A percentile compares a stretch with the other conserved stretches of the same genome.
Conservation (phyloP, 1,284 basidiomycete species). For the Ustilago esculenta region DNA sequence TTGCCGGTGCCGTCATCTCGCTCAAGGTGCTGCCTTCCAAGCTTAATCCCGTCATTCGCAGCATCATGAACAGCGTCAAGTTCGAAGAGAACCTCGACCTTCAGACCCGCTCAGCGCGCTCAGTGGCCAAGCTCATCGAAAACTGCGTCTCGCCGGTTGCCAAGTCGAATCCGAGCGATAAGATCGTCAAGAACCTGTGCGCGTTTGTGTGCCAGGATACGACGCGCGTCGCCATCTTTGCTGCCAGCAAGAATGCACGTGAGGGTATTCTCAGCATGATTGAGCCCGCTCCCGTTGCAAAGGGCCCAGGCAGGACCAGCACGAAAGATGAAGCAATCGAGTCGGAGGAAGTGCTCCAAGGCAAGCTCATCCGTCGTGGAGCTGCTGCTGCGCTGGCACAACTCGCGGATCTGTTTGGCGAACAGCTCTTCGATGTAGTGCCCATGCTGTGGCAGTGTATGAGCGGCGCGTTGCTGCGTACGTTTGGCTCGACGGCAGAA, state of each 20-base stretch:
- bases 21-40: slow-evolving; percentile 70
- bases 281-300: slow-evolving; percentile 57
- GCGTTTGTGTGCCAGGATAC: slow-evolving; percentile 91
- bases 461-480: slow-evolving; percentile 78
- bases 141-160: slow-evolving; percentile 78
- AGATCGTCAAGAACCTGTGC: slow-evolving; percentile 96
- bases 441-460: slow-evolving; percentile 95
- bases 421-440: slow-evolving; percentile 77
- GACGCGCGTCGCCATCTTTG: slow-evolving; percentile 87
- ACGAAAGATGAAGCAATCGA: slow-evolving; percentile 68
- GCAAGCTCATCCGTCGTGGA: slow-evolving; percentile 75
- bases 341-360: slow-evolving; percentile 61
- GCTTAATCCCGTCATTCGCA: slow-evolving; percentile 94
- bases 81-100: slow-evolving; percentile 83
- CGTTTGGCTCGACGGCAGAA: slow-evolving; percentile 74
- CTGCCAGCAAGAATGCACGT: slow-evolving; percentile 72
- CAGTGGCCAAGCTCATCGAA: slow-evolving; percentile 86
- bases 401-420: slow-evolving; percentile 81
- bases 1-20: slow-evolving; percentile 85
- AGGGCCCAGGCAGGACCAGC: slow-evolving; percentile 26
- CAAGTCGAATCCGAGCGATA: slow-evolving; percentile 76
- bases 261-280: slow-evolving; percentile 82
- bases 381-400: slow-evolving; percentile 84
- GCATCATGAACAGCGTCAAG: slow-evolving; percentile 97
- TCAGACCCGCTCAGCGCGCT: slow-evolving; percentile 86